Base-by-base conservation (phyloP, 352 stramenopile species). In the Pythium grandisporangium region DNA sequence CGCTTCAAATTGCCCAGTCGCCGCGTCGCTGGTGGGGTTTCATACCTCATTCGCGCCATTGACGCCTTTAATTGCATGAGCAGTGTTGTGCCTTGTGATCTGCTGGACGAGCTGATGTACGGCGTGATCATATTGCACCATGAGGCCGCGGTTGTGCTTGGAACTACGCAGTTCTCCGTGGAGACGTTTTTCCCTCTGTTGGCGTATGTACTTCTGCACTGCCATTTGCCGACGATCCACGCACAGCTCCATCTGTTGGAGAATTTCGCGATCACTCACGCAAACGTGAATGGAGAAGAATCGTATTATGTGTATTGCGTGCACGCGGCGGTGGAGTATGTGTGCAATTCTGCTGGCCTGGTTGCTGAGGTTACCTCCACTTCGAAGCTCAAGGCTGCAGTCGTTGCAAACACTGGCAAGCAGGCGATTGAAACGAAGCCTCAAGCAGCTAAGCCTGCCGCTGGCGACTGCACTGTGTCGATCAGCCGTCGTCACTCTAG, bases 271-370 rank as follows among this genome's bases (percentile, higher is more conserved):
- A 87, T 93, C 56, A 84, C 65, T 22, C 64, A 58, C 26, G 58
- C 72, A 14, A 93, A 89, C 35, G 69, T 66, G 21, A 93, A 90
- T 23, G 79, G 79, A 6, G 79, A 93, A 50, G 79, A 90, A 42
- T 87, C 79, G n/a, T 93, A 93, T 48, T 93, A 93, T 47, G 79
- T 93, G 13, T 93, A 93, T 39, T 93, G 79, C 47, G 76, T 93
- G 13, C 79, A 93, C 30, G 76, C 74, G 0, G 79, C 79, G 3
- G 71, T 93, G 16, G 79, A 93, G 57, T 87, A 83, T 52, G 62
- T 93, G 12, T 93, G 79, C 60, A 93, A 87, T 47, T 81, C 68
- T 8, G 56, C 67, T 5, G 57, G 55, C 3, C 53, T 83, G 30
- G 41, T 16, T 30, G 30, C 42, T 13, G 20, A 16, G 27, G 25